phyloP scores from a whole-genome alignment of 257 asterid species.

The Plantago ovata region DNA sequence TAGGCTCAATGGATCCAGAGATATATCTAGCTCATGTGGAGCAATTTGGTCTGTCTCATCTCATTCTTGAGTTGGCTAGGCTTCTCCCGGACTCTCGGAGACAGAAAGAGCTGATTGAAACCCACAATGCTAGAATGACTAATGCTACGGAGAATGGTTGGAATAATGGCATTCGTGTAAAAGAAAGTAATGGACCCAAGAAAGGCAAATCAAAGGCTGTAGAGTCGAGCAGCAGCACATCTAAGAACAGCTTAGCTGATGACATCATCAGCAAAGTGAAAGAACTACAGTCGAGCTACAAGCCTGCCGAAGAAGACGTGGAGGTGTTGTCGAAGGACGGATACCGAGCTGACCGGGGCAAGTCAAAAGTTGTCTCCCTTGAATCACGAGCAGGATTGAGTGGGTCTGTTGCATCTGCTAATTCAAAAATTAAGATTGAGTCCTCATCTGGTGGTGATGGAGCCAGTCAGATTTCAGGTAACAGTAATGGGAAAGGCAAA shows the following conservation, averaged over 20 bases:
- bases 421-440: constrained; percentile 32
- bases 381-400: constrained; percentile 27
- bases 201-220: constrained; percentile 69
- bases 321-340: constrained; percentile 88
- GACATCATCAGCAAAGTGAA: constrained; percentile 47
- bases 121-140: constrained; percentile 48
- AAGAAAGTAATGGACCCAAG: constrained; percentile 35
- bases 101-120: constrained; percentile 79
- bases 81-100: constrained; percentile 74
- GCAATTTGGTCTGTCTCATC: constrained; percentile 92
- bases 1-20: constrained; percentile 62
- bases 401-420: constrained; percentile 29
- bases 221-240: constrained; percentile 32
- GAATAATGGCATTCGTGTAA: constrained; percentile 27
- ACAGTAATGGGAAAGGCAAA: constrained; percentile 56
- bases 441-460: constrained; percentile 31
- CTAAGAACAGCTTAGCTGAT: constrained; percentile 47
- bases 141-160: constrained; percentile 32
- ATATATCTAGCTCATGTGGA: constrained; percentile 64
- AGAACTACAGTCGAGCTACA: constrained; percentile 59
- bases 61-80: constrained; percentile 75
- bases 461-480: constrained; percentile 32
- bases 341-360: constrained; percentile 57
- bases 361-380: constrained; percentile 41
- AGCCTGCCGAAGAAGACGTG: constrained; percentile 48